Evolutionary conservation across 495 filamentous ascomycete species (phyloP), one percentile per base, ranked within the genome.

Genomic region (Barbatosphaeria neglecta): DNA sequence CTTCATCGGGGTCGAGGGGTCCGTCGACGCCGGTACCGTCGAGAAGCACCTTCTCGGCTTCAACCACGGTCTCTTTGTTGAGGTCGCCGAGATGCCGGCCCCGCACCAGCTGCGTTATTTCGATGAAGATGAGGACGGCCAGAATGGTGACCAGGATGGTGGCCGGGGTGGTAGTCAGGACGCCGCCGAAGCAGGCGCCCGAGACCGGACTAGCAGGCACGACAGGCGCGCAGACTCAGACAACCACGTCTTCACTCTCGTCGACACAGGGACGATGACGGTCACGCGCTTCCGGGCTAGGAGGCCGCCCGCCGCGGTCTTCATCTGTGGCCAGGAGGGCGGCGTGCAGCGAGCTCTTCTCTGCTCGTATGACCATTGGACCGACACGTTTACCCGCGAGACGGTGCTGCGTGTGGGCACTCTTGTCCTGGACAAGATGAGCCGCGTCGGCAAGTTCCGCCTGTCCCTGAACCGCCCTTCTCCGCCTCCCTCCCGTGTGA

Each of bases 311-410:
- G 47, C 45, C 0, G 49, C 49, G 13, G 47, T 60, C 11, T 38
- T 69, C 11, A 20, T 67, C 1, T 63, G 64, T 22, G 66, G 63
- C 5, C 47, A 41, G 2, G 67, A 71, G 50, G 67, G 67, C 1
- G 67, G 65, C 16, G 68, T 66, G 63, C 56, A 61, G 39, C 48
- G 67, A 9, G 58, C 64, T 18, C 24, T 69, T 23, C 46, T 56
- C 3, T 69, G 66, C 41, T 61, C 58, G n/a, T 66, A 59, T 37
- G 59, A 66, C 31, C 57, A 49, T 47, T 48, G 47, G 6, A 59
- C 45, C 5, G 42, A 51, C 22, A 62, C 53, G 3, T 40, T 68
- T 15, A 58, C 58, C 37, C 48, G 59, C 3, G 66, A 69, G 48
- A 59, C 67, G 18, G 66, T 70, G 3, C 39, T 67, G 41, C 46